Evolutionary conservation across 192 early-diverging fungal species (phyloP).

Genomic region (Podila minutissima): DNA sequence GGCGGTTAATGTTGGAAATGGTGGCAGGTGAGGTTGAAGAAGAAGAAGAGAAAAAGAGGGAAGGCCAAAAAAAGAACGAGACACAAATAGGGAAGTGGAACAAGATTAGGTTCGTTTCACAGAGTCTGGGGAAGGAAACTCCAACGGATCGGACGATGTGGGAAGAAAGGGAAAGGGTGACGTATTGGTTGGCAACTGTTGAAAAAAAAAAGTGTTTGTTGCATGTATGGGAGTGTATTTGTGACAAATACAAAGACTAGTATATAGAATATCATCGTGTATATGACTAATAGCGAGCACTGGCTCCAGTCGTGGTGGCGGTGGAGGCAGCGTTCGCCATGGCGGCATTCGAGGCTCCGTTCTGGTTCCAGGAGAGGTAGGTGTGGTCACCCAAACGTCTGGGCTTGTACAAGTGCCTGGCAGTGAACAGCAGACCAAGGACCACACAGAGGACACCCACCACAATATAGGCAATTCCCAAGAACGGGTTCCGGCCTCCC

Average conservation of each 20-base stretch:
- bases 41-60: constrained; percentile 12
- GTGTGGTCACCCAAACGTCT: constrained; percentile 97
- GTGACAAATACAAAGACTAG: no score
- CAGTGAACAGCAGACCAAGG: constrained; percentile 88
- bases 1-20: constrained; percentile 39
- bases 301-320: constrained; percentile 34
- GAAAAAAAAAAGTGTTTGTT: no score
- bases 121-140: constrained; percentile 10
- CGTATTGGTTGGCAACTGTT: no score
- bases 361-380: constrained; percentile 93
- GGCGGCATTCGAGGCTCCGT: constrained; percentile 24
- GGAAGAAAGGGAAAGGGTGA: no score
- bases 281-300: constrained; percentile 22
- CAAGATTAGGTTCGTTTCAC: constrained; percentile 11
- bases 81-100: constrained; percentile 7
- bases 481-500: constrained; percentile 96
- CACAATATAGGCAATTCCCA: constrained; percentile 94
- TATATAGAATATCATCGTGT: no score
- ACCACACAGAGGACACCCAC: constrained; percentile 92
- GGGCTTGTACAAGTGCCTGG: constrained; percentile 93
- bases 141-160: no score
- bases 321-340: constrained; percentile 22
- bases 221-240: no score
- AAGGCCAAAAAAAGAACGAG: constrained; percentile 12
- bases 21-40: constrained; percentile 1